phyloP scores from a whole-genome alignment of 2,329 filamentous ascomycete genomes.

The Achaetomium macrosporum region DNA sequence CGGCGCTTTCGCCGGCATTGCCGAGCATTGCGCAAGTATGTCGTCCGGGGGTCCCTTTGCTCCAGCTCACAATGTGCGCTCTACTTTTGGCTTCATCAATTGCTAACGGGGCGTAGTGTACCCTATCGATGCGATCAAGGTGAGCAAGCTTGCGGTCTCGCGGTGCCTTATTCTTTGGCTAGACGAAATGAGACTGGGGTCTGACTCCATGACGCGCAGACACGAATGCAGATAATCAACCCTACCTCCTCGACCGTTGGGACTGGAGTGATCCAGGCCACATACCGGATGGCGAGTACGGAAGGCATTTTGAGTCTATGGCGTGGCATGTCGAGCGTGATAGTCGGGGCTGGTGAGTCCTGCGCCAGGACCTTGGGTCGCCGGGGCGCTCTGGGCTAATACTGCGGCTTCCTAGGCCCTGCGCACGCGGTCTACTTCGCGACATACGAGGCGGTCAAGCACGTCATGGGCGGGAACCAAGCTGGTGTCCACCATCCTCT shows the following conservation, averaged over 20 bases:
- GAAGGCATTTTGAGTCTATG: constrained; percentile 90
- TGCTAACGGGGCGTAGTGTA: constrained; percentile 59
- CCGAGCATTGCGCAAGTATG: constrained; percentile 46
- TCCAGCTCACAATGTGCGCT: constrained; percentile 30
- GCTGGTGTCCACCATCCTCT: constrained; percentile 84
- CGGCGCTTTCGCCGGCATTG: constrained; percentile 89
- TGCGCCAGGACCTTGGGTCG: neutral
- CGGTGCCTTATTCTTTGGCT: neutral
- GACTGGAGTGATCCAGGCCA: constrained; percentile 84
- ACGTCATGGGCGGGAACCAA: constrained; percentile 88
- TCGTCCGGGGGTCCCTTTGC: neutral
- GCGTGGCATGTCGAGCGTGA: constrained; percentile 94
- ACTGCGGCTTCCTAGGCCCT: constrained; percentile 55
- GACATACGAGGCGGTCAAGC: constrained; percentile 96
- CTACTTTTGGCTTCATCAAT: constrained; percentile 34
- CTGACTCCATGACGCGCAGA: constrained; percentile 49
- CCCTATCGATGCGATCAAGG: constrained; percentile 96
- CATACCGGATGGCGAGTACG: constrained; percentile 82
- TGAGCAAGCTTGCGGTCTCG: constrained; percentile 34
- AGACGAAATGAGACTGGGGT: neutral
- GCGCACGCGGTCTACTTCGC: constrained; percentile 98
- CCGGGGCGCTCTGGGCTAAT: constrained; percentile 17
- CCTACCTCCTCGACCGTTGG: constrained; percentile 76
- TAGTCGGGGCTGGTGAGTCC: constrained; percentile 79
- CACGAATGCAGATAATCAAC: constrained; percentile 94